Base-by-base conservation (phyloP, 2,329 filamentous ascomycete species). In the Verticillium tricorpus region DNA sequence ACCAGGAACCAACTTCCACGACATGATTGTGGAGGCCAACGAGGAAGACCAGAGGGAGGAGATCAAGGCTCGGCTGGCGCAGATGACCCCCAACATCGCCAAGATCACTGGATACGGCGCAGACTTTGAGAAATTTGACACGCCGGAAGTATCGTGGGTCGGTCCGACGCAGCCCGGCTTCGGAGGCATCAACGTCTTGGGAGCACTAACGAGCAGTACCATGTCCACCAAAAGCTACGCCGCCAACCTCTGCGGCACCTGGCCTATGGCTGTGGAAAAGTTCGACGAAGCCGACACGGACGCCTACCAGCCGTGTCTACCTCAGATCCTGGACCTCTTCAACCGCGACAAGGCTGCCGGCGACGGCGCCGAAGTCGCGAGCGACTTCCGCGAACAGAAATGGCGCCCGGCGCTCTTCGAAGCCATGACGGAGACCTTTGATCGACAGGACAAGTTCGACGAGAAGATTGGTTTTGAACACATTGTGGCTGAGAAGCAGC, bases 291-390 rank as follows among this genome's bases (percentile, higher is more conserved):
- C 72, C 56, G 63, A 71, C 28, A 67, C 73, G 40, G 71, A 76
- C 55, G 69, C 75, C 52, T 77, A 77, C 64, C 74, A 77, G 60
- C 75, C 75, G 2, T 77, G 75, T 57, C 62, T 77, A 60, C 71
- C 74, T 2, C 74, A 67, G 45, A 58, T 67, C 56, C 54, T 68
- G 19, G 52, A 64, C 22, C 59, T 66, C 22, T 60, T 68, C 59
- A 67, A 64, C 64, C 58, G 57, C 31, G 55, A 68, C 50, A 66
- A 67, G 37, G 52, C n/a, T 8, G 32, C 25, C 5, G 14, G 17
- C 56, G 25, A 60, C 63, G 19, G 34, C 1, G 28, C 54, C 25
- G 58, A 54, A 2, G 22, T 28, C 11, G 57, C 57, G 7, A 55
- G 52, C 25, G 59, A 59, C 11, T 67, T 67, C 56, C 57, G 63